phyloP scores from a whole-genome alignment of 2,329 filamentous ascomycete species.

The Claviceps africana region DNA sequence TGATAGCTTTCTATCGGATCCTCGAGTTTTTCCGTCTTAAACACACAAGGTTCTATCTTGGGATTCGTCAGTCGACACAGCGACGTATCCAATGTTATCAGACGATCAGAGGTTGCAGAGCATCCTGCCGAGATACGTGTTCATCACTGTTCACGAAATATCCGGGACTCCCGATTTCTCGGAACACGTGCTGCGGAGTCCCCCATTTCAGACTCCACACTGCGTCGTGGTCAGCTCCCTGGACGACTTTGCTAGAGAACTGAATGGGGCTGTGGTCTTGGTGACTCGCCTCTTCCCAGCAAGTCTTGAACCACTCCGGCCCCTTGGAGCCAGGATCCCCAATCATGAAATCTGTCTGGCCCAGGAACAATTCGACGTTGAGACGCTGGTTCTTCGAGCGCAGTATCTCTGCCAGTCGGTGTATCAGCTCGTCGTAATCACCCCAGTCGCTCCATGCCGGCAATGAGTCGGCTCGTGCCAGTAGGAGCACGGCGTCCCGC shows the following conservation, averaged over 20 bases:
- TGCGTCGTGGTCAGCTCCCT: slow-evolving; percentile 15
- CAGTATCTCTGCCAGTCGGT: slow-evolving; percentile 11
- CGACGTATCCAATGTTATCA: not conserved
- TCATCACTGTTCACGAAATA: not conserved
- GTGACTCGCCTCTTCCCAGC: slow-evolving; percentile 9
- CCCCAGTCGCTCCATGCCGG: slow-evolving; percentile 17
- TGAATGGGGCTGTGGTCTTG: slow-evolving; percentile 8
- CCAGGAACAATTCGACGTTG: slow-evolving; percentile 7
- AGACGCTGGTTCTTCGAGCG: slow-evolving; percentile 8
- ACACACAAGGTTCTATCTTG: not conserved
- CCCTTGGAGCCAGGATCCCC: slow-evolving; percentile 8
- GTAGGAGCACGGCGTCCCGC: slow-evolving; percentile 15
- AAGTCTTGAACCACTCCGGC: slow-evolving; percentile 15
- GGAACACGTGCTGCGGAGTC: slow-evolving; percentile 9
- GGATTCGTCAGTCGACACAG: too few species aligned
- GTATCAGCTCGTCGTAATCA: slow-evolving; percentile 17
- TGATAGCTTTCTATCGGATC: slow-evolving; percentile 24
- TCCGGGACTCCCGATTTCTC: slow-evolving; percentile 1
- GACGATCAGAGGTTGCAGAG: not conserved
- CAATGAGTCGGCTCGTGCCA: slow-evolving; percentile 11
- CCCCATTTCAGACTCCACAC: slow-evolving; percentile 13
- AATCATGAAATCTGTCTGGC: not conserved
- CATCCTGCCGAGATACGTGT: not conserved
- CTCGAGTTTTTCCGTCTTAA: slow-evolving; percentile 10
- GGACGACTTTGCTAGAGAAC: slow-evolving; percentile 11